Evolutionary conservation across 2,329 filamentous ascomycete genomes (phyloP), one percentile per base, ranked within the genome.

Genomic region (Rhytidhysteron rufulum): DNA sequence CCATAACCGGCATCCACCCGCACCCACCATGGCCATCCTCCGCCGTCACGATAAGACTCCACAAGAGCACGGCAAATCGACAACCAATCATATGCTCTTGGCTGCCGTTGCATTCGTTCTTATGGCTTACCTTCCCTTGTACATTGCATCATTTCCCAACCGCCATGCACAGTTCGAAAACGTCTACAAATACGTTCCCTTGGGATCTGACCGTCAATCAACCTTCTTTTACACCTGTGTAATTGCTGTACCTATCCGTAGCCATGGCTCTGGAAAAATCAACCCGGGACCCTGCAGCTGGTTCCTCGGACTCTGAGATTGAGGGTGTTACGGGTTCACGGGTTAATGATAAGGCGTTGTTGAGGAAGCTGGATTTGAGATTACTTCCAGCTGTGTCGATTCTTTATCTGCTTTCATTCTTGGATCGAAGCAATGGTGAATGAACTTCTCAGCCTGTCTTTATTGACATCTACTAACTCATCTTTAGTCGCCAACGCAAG

Each of bases 311-410:
- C 11, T 57, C 54, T 1, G 60, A 63, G 24, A 18, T 63, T 11
- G 57, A 62, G 30, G 48, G 52, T 29, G 10, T 46, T 8, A 36
- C 49, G 1, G 38, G 34, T 1, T 42, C 42, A 3, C 6, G 34
- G 4, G 55, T 83, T 22, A 74, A 78, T 40, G 81, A 85, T 53
- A 75, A 70, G 30, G 65, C 69, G 0, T 63, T 86, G 2, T 51
- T 86, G 5, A 69, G 80, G 8, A 85, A 77, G 67, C 74, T 73
- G 31, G 73, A 65, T 22, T 36, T 53, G 9, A 62, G 63, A 39
- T 51, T 73, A 10, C 49, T 73, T 1, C 70, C 70, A 9, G 65
- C 65, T 5, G 63, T 74, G 11, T 64, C 48, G 8, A 42, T 72
- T 4, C 44, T 72, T 9, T 72, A 72, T 41, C 53, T 72, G 8